A percentile compares a stretch with the other conserved stretches of the same genome.
Conservation (phyloP, 805 yeast genomes). For the Middelhovenomyces tepae region DNA sequence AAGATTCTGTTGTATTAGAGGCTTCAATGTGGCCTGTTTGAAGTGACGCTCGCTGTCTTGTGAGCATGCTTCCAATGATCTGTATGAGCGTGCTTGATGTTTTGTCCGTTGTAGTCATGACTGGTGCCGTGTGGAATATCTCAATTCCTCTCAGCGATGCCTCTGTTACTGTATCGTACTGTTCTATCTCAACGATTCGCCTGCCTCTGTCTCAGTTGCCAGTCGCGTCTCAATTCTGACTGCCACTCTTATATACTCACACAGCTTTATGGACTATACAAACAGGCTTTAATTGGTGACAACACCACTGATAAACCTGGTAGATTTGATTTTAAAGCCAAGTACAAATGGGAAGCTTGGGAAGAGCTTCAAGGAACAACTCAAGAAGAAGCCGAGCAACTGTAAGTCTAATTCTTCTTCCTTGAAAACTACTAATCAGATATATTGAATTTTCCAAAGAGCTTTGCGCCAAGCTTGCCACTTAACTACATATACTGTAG, state of each 20-base stretch:
- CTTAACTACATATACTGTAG: too few species aligned
- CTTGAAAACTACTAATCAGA: too few species aligned
- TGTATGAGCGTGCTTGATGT: not conserved
- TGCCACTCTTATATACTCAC: slow-evolving; percentile 1
- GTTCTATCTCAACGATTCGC: too few species aligned
- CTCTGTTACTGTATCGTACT: too few species aligned
- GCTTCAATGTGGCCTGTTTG: too few species aligned
- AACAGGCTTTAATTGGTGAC: slow-evolving; percentile 97
- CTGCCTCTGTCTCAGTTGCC: too few species aligned
- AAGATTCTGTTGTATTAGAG: too few species aligned
- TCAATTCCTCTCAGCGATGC: too few species aligned
- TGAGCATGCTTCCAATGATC: not conserved
- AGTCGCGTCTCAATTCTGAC: too few species aligned
- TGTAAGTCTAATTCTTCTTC: slow-evolving; percentile 35
- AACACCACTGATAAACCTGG: slow-evolving; percentile 84
- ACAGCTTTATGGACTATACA: slow-evolving; percentile 80
- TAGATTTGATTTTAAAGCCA: slow-evolving; percentile 84
- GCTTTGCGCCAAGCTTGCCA: slow-evolving; percentile 9
- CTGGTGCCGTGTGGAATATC: too few species aligned
- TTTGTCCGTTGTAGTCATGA: too few species aligned
- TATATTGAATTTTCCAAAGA: slow-evolving; percentile 30
- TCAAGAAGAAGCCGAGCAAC: slow-evolving; percentile 82
- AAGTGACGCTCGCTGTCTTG: too few species aligned
- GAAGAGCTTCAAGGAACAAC: slow-evolving; percentile 74
- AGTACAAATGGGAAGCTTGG: slow-evolving; percentile 98